phyloP scores from a whole-genome alignment of 208 protist species.

The Porcisia deanei region DNA sequence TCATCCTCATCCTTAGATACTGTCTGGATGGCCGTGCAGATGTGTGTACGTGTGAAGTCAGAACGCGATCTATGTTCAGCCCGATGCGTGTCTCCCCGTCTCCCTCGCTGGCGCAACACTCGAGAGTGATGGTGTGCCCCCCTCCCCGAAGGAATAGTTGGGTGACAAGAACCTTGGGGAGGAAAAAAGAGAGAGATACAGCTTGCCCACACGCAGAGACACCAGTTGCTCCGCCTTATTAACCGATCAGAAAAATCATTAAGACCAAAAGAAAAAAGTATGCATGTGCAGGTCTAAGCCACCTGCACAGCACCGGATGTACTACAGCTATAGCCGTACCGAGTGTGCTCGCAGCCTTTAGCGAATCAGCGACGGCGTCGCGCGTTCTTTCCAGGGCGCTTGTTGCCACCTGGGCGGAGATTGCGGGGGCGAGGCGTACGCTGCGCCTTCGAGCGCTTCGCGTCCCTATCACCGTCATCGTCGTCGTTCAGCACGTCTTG shows the following conservation, averaged over 20 bases:
- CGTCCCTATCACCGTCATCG: conserved; percentile 29
- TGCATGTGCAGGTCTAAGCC: conserved; percentile 9
- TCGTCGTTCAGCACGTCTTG: conserved; percentile 70
- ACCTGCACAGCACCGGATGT: background rate
- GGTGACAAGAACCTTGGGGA: background rate
- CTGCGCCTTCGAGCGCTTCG: conserved; percentile 25
- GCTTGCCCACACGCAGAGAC: background rate
- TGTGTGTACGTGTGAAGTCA: background rate
- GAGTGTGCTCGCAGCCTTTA: background rate
- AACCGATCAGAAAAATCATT: conserved; percentile 25
- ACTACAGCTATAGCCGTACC: background rate
- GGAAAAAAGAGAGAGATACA: background rate
- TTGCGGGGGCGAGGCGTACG: conserved; percentile 41
- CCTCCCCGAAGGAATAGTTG: background rate
- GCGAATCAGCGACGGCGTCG: conserved; percentile 50
- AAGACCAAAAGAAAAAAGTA: background rate
- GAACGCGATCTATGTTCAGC: background rate
- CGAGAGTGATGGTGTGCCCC: background rate
- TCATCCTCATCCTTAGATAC: conserved; percentile 2
- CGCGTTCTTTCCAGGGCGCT: conserved; percentile 90
- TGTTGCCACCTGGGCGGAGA: conserved; percentile 65
- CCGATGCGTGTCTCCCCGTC: background rate
- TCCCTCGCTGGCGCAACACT: conserved; percentile 3
- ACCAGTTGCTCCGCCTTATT: conserved; percentile 16
- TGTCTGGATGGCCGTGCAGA: background rate